Percentiles rank a stretch among this genome's conserved stretches.
These are phyloP conservation scores for Neonectria ditissima DNA, from an alignment of 2,329 filamentous ascomycete genomes.

Conservation along the genomic window DNA sequence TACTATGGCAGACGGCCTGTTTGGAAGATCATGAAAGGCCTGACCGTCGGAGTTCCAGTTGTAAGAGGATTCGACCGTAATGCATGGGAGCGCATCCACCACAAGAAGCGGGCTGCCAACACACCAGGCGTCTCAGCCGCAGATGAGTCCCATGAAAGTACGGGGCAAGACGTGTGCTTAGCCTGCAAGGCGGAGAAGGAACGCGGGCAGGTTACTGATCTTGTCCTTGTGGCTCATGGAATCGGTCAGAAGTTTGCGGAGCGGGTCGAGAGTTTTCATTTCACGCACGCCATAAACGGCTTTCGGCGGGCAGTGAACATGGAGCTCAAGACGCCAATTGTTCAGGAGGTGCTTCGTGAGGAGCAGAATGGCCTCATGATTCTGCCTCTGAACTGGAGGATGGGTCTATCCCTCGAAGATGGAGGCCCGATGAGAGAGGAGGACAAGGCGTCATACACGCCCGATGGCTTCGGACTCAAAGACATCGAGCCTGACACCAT, in stretches of 20 bases:
- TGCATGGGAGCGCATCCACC: conserved; percentile 79
- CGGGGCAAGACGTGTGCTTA: conserved; percentile 55
- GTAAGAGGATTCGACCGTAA: conserved; percentile 87
- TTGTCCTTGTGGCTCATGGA: conserved; percentile 92
- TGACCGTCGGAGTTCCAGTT: conserved; percentile 86
- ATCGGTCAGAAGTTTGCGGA: conserved; percentile 98
- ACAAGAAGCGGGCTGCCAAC: conserved; percentile 53
- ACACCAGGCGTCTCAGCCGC: conserved; percentile 44
- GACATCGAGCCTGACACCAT: conserved; percentile 94
- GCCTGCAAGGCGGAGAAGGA: conserved; percentile 74
- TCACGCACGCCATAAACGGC: conserved; percentile 93
- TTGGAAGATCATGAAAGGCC: conserved; percentile 84
- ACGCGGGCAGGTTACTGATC: conserved; percentile 80
- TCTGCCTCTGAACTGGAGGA: conserved; percentile 93
- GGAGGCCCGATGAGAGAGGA: conserved; percentile 71
- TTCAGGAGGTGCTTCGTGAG: conserved; percentile 80
- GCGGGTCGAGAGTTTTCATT: conserved; percentile 94
- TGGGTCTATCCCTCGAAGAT: conserved; percentile 88
- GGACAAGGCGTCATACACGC: conserved; percentile 64
- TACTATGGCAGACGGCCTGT: conserved; percentile 87
- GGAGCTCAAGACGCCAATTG: conserved; percentile 78
- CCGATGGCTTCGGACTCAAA: conserved; percentile 74
- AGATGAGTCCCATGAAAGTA: conserved; percentile 46
- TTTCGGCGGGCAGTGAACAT: conserved; percentile 89
- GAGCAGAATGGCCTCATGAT: conserved; percentile 94